Conservation (phyloP, 2,329 filamentous ascomycete genomes). For the Didymella pomorum region DNA sequence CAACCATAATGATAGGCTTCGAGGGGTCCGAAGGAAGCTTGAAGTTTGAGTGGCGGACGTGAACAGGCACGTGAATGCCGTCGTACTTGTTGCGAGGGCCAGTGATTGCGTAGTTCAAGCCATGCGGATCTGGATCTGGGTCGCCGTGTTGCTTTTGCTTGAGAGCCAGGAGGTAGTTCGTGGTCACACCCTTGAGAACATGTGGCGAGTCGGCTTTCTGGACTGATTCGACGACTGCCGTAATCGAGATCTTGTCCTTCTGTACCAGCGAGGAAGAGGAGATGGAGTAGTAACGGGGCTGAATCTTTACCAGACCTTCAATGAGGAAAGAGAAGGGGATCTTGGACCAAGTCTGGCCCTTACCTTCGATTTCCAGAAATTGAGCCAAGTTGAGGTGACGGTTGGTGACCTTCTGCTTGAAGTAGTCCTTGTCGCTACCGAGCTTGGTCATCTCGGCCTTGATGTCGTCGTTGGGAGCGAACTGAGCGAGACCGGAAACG, state of each 20-base stretch:
- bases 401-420: conserved; percentile 82
- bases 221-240: conserved; percentile 89
- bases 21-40: conserved; percentile 95
- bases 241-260: conserved; percentile 93
- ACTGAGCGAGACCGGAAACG: conserved; percentile 83
- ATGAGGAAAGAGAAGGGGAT: conserved; percentile 95
- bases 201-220: conserved; percentile 77
- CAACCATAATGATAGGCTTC: conserved; percentile 95
- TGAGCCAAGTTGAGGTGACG: conserved; percentile 91
- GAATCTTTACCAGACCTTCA: conserved; percentile 91
- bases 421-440: conserved; percentile 93
- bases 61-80: conserved; percentile 91
- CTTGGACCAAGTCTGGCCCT: conserved; percentile 78
- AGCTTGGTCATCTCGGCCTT: conserved; percentile 90
- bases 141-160: conserved; percentile 98
- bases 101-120: conserved; percentile 82
- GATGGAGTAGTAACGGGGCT: conserved; percentile 99
- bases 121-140: conserved; percentile 79
- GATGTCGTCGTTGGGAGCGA: conserved; percentile 82
- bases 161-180: conserved; percentile 92
- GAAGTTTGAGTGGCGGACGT: conserved; percentile 98
- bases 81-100: conserved; percentile 98
- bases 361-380: conserved; percentile 75
- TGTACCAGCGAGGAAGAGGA: conserved; percentile 95
- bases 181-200: conserved; percentile 91